A percentile compares a stretch with the other conserved stretches of the same genome.
Conservation (phyloP, 805 yeast species). For the Hanseniaspora thailandica region DNA sequence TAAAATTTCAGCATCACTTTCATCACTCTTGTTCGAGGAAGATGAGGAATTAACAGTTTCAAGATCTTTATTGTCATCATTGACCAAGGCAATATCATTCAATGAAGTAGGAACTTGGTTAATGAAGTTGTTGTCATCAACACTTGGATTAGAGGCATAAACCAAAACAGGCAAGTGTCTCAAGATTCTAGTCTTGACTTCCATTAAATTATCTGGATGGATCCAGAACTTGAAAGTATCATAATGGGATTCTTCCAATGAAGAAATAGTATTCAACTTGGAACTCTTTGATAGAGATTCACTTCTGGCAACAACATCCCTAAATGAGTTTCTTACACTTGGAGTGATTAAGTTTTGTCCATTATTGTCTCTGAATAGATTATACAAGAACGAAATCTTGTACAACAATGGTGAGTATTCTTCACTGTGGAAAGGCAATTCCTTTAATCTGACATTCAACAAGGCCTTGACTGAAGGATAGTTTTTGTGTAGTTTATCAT, state of each 20-base stretch:
- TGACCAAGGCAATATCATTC: conserved; percentile 17
- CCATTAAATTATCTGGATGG: conserved; percentile 94
- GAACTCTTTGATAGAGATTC: conserved; percentile 33
- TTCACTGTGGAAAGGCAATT: conserved; percentile 84
- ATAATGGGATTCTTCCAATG: conserved; percentile 31
- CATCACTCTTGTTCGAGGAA: conserved; percentile 15
- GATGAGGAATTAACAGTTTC: background rate
- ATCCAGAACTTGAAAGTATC: conserved; percentile 86
- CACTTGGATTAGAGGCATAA: conserved; percentile 36
- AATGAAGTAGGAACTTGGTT: conserved; percentile 23
- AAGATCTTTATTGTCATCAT: background rate
- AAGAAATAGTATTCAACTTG: conserved; percentile 24
- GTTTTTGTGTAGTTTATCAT: conserved; percentile 76
- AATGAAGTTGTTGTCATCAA: conserved; percentile 25
- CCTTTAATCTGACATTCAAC: conserved; percentile 73
- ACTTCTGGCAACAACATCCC: conserved; percentile 23
- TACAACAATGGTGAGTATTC: conserved; percentile 85
- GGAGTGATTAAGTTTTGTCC: conserved; percentile 29
- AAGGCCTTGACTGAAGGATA: conserved; percentile 79
- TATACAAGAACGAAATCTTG: conserved; percentile 69
- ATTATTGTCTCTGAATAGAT: conserved; percentile 61
- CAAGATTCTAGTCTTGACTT: conserved; percentile 86
- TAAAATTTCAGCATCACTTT: conserved; percentile 15
- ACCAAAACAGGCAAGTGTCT: conserved; percentile 88
- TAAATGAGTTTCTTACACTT: conserved; percentile 20